Evolutionary conservation across 192 early-diverging fungal species (phyloP).

Genomic region (Bifiguratus adelaidae): DNA sequence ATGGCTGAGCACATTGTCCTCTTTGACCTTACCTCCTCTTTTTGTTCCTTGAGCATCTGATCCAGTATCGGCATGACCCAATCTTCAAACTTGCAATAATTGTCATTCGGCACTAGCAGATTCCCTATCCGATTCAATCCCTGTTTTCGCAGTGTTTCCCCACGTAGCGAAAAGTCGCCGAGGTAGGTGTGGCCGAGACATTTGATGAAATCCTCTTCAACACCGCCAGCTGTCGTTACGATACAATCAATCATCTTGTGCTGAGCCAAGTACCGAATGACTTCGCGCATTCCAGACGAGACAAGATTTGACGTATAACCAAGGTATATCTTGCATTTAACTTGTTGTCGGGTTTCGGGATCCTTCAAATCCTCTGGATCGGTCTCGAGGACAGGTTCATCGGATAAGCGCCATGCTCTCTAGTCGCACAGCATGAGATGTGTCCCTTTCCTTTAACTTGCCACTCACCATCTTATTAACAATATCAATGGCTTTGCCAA

Average conservation of each 20-base stretch:
- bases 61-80: conserved; percentile 96
- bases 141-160: conserved; percentile 69
- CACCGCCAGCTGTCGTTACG: conserved; percentile 88
- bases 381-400: conserved; percentile 63
- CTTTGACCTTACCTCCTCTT: conserved; percentile 37
- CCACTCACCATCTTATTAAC: conserved; percentile 79
- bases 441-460: conserved; percentile 14
- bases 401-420: conserved; percentile 73
- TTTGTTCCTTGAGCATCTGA: conserved; percentile 86
- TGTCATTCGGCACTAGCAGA: conserved; percentile 94
- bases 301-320: conserved; percentile 98
- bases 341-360: conserved; percentile 41
- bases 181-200: conserved; percentile 85
- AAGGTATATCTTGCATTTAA: conserved; percentile 95
- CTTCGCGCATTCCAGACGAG: conserved; percentile 88
- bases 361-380: conserved; percentile 52
- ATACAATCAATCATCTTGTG: conserved; percentile 82
- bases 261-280: conserved; percentile 83
- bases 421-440: conserved; percentile 5
- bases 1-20: background rate
- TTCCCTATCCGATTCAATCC: conserved; percentile 97
- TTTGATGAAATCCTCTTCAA: conserved; percentile 99
- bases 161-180: conserved; percentile 68
- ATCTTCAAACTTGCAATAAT: conserved; percentile 99
- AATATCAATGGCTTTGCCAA: conserved; percentile 83